Evolutionary conservation across 163 green algal genomes (phyloP).

Genomic region (Scenedesmus sp.): DNA sequence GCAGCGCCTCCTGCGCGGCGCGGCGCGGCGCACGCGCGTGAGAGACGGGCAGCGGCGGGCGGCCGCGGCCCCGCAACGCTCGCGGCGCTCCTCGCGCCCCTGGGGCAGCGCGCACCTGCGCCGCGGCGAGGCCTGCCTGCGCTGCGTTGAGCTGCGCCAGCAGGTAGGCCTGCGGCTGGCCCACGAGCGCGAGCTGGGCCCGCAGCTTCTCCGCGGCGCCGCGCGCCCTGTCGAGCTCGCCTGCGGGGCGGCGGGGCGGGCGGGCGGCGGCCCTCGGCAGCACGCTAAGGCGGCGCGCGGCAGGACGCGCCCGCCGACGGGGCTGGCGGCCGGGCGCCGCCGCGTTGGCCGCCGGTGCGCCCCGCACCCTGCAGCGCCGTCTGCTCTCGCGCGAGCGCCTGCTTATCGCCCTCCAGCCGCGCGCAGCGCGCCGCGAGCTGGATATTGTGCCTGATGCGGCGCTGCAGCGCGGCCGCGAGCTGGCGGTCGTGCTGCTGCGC

Average conservation of each 20-base stretch:
- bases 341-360: too few relatives aligned
- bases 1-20: constrained; percentile 7
- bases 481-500: not conserved
- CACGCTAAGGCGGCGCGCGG: not conserved
- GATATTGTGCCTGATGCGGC: constrained; percentile 41
- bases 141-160: constrained; percentile 27
- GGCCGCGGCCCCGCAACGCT: not conserved
- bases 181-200: constrained; percentile 20
- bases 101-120: not conserved
- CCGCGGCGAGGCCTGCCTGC: not conserved
- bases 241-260: not conserved
- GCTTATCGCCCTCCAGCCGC: constrained; percentile 23
- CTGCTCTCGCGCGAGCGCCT: constrained; percentile 21
- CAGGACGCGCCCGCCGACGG: not conserved
- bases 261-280: not conserved
- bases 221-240: constrained; percentile 17
- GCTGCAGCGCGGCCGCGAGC: constrained; percentile 31
- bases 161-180: constrained; percentile 38
- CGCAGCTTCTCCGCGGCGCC: constrained; percentile 20
- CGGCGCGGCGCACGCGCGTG: not conserved
- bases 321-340: too few relatives aligned
- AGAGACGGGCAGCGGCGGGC: not conserved
- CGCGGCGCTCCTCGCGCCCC: not conserved
- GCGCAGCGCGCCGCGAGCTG: constrained; percentile 40
- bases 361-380: not conserved